phyloP scores from a whole-genome alignment of 495 filamentous ascomycete species.

The Penicillium turbatum region DNA sequence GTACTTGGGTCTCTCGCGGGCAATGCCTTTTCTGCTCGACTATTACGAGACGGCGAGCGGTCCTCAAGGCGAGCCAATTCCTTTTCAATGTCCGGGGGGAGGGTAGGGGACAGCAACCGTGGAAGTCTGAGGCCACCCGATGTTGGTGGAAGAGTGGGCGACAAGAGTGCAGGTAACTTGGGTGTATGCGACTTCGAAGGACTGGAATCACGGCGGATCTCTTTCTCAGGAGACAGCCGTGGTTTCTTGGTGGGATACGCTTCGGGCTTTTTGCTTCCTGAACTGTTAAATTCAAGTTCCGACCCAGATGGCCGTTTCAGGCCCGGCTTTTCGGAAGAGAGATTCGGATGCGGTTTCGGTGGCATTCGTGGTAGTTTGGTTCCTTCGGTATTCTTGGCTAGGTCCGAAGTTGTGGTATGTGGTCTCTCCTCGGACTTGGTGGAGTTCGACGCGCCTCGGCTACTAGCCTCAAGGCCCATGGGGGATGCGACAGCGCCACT shows the following conservation, averaged over 20 bases:
- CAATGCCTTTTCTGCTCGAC: conserved; percentile 4
- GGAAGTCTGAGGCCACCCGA: conserved; percentile 32
- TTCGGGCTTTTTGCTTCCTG: conserved; percentile 16
- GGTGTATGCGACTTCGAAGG: conserved; percentile 23
- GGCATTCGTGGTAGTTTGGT: not conserved
- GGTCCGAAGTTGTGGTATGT: conserved; percentile 14
- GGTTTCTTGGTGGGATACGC: conserved; percentile 29
- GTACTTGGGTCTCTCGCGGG: conserved; percentile 11
- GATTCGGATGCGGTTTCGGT: conserved; percentile 13
- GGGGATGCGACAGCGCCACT: conserved; percentile 23
- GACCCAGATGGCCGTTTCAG: conserved; percentile 36
- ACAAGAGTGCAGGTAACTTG: conserved; percentile 37
- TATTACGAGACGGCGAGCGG: conserved; percentile 13
- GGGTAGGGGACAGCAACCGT: conserved; percentile 42
- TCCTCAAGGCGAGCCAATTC: conserved; percentile 38
- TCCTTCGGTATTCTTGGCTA: conserved; percentile 17
- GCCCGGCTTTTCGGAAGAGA: conserved; percentile 17
- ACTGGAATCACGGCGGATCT: conserved; percentile 18
- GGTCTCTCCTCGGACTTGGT: conserved; percentile 20
- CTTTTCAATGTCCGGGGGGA: conserved; percentile 48
- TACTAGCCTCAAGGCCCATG: conserved; percentile 17
- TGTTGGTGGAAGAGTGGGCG: conserved; percentile 41
- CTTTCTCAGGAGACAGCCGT: conserved; percentile 29
- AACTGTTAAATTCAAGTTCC: conserved; percentile 17
- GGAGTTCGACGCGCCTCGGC: conserved; percentile 14